phyloP scores from a whole-genome alignment of 441 rosid species.

The Corymbia citriodora region DNA sequence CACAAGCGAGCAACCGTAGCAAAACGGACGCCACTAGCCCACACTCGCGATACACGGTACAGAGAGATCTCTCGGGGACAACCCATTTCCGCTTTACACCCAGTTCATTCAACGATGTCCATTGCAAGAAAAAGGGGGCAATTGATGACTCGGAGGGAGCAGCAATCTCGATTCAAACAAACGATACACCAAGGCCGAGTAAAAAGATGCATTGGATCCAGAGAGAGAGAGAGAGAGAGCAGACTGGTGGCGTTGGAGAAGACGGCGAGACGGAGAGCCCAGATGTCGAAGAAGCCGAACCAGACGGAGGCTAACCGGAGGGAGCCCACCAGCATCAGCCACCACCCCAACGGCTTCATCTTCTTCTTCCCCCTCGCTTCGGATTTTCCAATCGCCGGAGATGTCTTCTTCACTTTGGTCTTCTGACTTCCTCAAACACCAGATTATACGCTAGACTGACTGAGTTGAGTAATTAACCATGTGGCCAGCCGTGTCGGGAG shows the following conservation, averaged over 20 bases:
- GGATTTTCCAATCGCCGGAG: neutral
- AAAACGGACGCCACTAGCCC: neutral
- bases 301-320: conserved; percentile 77
- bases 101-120: neutral
- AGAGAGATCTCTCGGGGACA: neutral
- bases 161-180: neutral
- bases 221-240: neutral
- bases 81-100: neutral
- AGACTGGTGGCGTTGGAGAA: conserved; percentile 65
- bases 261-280: conserved; percentile 74
- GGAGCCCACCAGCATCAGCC: conserved; percentile 75
- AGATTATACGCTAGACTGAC: neutral
- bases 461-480: neutral
- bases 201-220: neutral
- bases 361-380: conserved; percentile 8
- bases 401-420: neutral
- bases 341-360: conserved; percentile 77
- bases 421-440: neutral
- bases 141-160: neutral
- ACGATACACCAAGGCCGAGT: neutral
- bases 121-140: neutral
- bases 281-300: conserved; percentile 76
- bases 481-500: neutral
- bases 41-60: neutral
- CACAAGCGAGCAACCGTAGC: neutral